Conservation (phyloP, 1,284 basidiomycete species). For the Trametes versicolor region DNA sequence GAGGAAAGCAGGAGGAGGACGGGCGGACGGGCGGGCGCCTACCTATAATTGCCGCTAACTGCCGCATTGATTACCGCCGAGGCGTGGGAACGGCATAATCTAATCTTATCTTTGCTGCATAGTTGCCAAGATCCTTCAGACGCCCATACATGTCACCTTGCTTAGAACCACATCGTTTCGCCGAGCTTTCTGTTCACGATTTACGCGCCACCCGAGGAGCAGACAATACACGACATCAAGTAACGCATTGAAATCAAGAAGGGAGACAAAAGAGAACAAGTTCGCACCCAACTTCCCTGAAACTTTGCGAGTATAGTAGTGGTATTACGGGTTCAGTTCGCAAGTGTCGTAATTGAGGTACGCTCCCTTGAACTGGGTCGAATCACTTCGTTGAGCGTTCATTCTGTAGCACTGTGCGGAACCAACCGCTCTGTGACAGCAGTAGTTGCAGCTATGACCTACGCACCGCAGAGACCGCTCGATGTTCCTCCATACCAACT, state of each 20-base stretch:
- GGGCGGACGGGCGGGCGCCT: neutral
- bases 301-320: no score
- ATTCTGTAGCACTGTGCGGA: neutral
- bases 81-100: neutral
- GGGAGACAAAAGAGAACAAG: no score
- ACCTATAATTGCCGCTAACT: neutral
- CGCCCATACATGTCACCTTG: neutral
- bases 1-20: neutral
- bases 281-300: no score
- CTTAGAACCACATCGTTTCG: no score
- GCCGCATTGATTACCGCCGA: neutral
- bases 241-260: no score
- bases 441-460: conserved; percentile 35
- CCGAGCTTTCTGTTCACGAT: no score
- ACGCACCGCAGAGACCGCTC: conserved; percentile 45
- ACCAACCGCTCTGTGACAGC: no score
- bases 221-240: no score
- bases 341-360: no score
- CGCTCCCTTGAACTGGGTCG: no score
- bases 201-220: no score
- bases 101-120: neutral
- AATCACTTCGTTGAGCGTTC: neutral
- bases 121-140: neutral
- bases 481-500: conserved; percentile 70
- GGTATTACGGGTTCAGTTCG: no score